A percentile compares a stretch with the other conserved stretches of the same genome.
Evolutionary conservation across 805 yeast genomes (phyloP).

Genomic region (Kodamaea nitidulidarum): DNA sequence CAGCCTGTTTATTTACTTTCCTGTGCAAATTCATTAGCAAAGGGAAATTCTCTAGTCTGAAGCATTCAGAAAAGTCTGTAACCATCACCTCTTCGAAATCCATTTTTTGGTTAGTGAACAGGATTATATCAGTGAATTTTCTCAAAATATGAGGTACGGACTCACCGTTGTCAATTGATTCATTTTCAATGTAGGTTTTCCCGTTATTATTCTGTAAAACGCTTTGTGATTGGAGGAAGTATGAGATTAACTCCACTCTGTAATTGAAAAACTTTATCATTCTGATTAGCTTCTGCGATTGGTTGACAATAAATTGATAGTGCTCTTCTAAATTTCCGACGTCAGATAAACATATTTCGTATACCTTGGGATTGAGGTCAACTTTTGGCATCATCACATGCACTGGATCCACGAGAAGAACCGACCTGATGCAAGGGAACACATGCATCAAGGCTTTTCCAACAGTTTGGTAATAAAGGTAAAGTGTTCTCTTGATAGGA

Average conservation of each 20-base stretch:
- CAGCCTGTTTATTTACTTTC: constrained; percentile 3
- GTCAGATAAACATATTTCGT: constrained; percentile 9
- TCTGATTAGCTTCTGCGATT: constrained; percentile 27
- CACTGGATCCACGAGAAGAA: constrained; percentile 33
- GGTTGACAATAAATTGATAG: constrained; percentile 18
- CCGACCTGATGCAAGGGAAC: constrained; percentile 31
- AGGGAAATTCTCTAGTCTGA: constrained; percentile 19
- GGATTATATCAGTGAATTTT: constrained; percentile 15
- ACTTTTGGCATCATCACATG: constrained; percentile 28
- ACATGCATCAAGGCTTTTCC: constrained; percentile 33
- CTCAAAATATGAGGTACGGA: constrained; percentile 1
- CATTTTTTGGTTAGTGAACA: constrained; percentile 15
- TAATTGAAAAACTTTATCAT: constrained; percentile 31
- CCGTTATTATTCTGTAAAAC: constrained; percentile 16
- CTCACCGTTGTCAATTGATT: constrained; percentile 8
- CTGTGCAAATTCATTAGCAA: constrained; percentile 12
- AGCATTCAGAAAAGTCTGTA: constrained; percentile 11
- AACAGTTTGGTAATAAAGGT: constrained; percentile 31
- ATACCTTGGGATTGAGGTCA: constrained; percentile 24
- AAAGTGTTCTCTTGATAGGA: constrained; percentile 31
- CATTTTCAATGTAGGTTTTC: constrained; percentile 12
- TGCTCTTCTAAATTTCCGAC: constrained; percentile 12
- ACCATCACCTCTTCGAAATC: constrained; percentile 17
- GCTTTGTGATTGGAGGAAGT: constrained; percentile 18
- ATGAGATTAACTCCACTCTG: constrained; percentile 25